Base-by-base conservation (phyloP, 192 early-diverging fungal genomes). In the Backusella australiensis region DNA sequence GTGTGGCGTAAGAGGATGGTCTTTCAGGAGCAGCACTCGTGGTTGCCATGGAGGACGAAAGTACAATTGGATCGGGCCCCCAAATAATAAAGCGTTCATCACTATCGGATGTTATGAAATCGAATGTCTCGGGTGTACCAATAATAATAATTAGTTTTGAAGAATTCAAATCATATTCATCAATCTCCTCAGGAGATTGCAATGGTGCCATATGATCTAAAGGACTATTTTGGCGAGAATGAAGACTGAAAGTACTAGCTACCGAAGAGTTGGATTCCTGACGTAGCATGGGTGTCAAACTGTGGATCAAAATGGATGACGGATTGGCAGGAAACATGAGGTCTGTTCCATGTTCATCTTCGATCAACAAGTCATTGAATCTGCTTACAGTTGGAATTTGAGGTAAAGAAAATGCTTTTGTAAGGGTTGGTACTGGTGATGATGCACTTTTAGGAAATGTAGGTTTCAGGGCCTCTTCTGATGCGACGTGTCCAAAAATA, bases 81-180 rank as follows among this genome's bases (percentile, higher is more conserved):
- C 81, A 83, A 17, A 83, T 46, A 75, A 83, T 83, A 23, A 83
- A 79, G 17, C 78, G 44, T 15, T 79, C 78, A 52, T 83, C 81
- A 4, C 39, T 39, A 34, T 83, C 81, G 7, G 81, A 75, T 69
- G 72, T 79, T 2, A 83, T 56, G 1, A 73, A 69, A 75, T 83
- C 81, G 49, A 83, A 83, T 65, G 77, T 78, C 3, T 78, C 75
- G 5, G 81, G 81, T 53, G 78, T 39, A 42, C 69, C 69, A 70
- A 70, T 70, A 6, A 70, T 23, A 72, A 65, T 73, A 75, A 66
- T 69, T 74, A 34, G 68, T 67, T 36, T 78, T 78, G 21, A 82
- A 9, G 17, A 78, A 26, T n/a, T 77, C 12, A 77, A 74, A 17
- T 59, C 65, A 52, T 71, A 39, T 19, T 69, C 67, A 7, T 74